These are phyloP conservation scores for Silene noctiflora DNA, from an alignment of 179 eudicot species.

Conservation along the genomic window DNA sequence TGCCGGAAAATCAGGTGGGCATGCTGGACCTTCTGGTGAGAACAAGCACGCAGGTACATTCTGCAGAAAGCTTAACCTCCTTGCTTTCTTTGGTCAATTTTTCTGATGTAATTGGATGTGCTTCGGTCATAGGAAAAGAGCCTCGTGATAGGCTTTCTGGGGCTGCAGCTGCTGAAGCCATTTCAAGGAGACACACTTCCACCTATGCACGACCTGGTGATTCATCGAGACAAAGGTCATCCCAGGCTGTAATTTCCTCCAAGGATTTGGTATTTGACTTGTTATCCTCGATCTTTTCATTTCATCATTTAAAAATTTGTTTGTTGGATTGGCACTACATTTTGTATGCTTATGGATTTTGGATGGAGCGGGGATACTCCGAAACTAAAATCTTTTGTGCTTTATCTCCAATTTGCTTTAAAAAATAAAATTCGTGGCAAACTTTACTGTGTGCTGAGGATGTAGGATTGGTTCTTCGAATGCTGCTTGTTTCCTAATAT, in stretches of 20 bases:
- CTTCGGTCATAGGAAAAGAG: conserved; percentile 55
- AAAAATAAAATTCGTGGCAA: no score
- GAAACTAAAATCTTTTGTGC: no score
- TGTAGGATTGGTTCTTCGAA: no score
- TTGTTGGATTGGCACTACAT: background rate
- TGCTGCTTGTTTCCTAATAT: no score
- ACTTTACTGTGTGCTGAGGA: no score
- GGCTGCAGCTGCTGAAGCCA: conserved; percentile 86
- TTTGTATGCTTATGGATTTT: background rate
- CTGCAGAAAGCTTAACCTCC: background rate
- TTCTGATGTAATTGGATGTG: background rate
- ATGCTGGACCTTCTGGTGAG: conserved; percentile 75
- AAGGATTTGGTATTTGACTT: conserved; percentile 29
- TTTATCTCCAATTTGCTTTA: no score
- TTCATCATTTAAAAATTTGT: background rate
- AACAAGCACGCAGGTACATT: conserved; percentile 67
- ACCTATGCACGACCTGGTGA: conserved; percentile 48
- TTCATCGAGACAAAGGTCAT: conserved; percentile 33
- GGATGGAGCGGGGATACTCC: no score
- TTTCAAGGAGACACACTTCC: conserved; percentile 64
- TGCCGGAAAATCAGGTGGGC: conserved; percentile 57
- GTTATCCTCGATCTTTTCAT: background rate
- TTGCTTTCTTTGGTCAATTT: background rate
- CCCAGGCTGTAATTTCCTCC: conserved; percentile 27
- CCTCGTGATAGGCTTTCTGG: conserved; percentile 74